Evolutionary conservation across 2,329 filamentous ascomycete species (phyloP).

Genomic region (Myriosclerotinia curreyana): DNA sequence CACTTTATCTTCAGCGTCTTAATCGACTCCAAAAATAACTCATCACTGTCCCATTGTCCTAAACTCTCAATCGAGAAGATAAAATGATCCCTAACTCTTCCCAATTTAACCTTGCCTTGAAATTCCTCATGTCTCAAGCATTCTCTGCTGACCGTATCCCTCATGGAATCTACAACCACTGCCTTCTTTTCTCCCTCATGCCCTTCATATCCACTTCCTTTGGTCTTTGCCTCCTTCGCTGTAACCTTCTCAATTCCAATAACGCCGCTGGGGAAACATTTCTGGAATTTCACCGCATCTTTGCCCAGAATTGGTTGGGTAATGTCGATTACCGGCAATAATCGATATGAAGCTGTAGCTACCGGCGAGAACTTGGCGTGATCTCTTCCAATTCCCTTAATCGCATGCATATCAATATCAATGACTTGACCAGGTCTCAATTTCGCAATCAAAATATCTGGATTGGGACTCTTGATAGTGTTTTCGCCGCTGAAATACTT

Average conservation of each 20-base stretch:
- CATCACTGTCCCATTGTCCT: constrained; percentile 91
- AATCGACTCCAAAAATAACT: constrained; percentile 87
- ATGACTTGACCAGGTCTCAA: constrained; percentile 87
- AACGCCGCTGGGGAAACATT: constrained; percentile 86
- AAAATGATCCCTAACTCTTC: constrained; percentile 88
- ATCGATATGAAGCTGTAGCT: constrained; percentile 87
- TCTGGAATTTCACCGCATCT: constrained; percentile 84
- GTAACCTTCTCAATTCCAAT: constrained; percentile 76
- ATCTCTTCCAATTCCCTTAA: constrained; percentile 90
- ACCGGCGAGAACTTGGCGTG: constrained; percentile 98
- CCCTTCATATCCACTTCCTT: constrained; percentile 66
- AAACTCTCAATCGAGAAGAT: constrained; percentile 95
- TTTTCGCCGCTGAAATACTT: constrained; percentile 66
- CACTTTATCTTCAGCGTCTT: constrained; percentile 85
- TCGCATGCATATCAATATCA: constrained; percentile 83
- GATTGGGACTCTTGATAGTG: constrained; percentile 75
- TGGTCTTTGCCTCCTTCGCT: constrained; percentile 56
- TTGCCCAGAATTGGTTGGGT: constrained; percentile 75
- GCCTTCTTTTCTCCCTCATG: constrained; percentile 80
- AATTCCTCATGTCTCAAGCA: constrained; percentile 90
- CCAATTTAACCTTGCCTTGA: constrained; percentile 90
- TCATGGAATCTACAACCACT: constrained; percentile 83
- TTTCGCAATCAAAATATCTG: constrained; percentile 92
- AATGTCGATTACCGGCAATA: constrained; percentile 86
- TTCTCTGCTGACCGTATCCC: constrained; percentile 92